phyloP scores from a whole-genome alignment of 1,139 yeast species.

The Taiozyma sp. region DNA sequence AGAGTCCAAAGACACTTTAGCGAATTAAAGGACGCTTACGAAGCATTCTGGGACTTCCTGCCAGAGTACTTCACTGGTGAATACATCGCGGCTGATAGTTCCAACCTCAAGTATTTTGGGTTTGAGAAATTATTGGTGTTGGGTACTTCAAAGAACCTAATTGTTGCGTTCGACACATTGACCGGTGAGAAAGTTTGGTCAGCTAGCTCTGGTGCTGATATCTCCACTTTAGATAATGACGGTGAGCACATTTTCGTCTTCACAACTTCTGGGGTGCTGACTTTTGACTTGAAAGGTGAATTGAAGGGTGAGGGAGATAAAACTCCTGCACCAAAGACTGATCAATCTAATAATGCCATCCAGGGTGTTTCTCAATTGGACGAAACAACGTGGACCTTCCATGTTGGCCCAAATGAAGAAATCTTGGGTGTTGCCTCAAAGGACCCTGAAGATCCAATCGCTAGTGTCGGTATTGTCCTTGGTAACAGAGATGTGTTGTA shows the following conservation, averaged over 20 bases:
- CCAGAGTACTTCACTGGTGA: slow-evolving; percentile 17
- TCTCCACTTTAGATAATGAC: slow-evolving; percentile 19
- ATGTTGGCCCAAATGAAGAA: slow-evolving; percentile 25
- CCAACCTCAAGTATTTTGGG: slow-evolving; percentile 37
- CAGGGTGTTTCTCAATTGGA: slow-evolving; percentile 11
- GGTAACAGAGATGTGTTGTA: slow-evolving; percentile 73
- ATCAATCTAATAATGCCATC: slow-evolving; percentile 11
- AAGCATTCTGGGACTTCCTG: slow-evolving; percentile 9
- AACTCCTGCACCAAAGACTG: slow-evolving; percentile 10
- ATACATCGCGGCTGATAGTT: slow-evolving; percentile 1
- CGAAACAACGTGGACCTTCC: slow-evolving; percentile 29
- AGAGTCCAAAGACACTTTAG: slow-evolving; percentile 36
- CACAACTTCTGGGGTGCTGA: slow-evolving; percentile 23
- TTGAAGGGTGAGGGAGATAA: slow-evolving; percentile 20
- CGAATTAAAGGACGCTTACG: slow-evolving; percentile 13
- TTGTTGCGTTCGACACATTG: slow-evolving; percentile 39
- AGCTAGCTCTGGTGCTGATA: slow-evolving; percentile 25
- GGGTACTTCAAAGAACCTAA: slow-evolving; percentile 36
- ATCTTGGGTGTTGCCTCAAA: slow-evolving; percentile 36
- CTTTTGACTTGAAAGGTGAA: slow-evolving; percentile 21
- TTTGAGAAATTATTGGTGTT: slow-evolving; percentile 41
- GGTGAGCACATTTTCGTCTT: slow-evolving; percentile 21
- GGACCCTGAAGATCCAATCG: slow-evolving; percentile 40
- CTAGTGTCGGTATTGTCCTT: slow-evolving; percentile 66
- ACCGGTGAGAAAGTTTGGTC: slow-evolving; percentile 39